Conservation (phyloP, 441 rosid genomes). For the Corymbia calophylla region DNA sequence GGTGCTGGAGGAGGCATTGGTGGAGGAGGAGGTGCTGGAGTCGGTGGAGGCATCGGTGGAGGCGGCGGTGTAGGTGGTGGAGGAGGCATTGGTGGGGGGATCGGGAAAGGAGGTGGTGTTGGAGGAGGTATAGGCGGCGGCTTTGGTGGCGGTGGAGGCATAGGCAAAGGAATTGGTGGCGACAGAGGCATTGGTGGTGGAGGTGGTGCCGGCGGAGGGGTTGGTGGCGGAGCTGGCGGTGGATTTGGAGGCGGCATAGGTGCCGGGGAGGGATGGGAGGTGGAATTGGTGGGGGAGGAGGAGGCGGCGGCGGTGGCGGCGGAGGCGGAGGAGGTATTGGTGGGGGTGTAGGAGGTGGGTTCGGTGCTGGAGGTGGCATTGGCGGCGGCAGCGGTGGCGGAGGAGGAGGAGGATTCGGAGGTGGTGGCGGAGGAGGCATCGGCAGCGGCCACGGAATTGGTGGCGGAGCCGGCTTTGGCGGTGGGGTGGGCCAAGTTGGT, state of each 20-base stretch:
- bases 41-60: not conserved
- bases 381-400: not conserved
- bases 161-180: not conserved
- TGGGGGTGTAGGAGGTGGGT: too few relatives aligned
- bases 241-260: not conserved
- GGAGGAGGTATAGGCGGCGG: not conserved
- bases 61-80: not conserved
- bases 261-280: not conserved
- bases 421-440: not conserved
- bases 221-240: not conserved
- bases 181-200: not conserved
- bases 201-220: not conserved
- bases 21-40: not conserved
- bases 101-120: not conserved
- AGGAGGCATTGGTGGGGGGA: not conserved
- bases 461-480: not conserved
- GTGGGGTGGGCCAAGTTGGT: not conserved
- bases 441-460: not conserved
- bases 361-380: not conserved
- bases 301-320: not conserved
- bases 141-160: not conserved
- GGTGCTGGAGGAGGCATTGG: not conserved
- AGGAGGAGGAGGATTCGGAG: not conserved
- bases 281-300: not conserved
- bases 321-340: not conserved